Base-by-base conservation (phyloP, 768 basidiomycete species). In the Erythrobasidium yunnanense region DNA sequence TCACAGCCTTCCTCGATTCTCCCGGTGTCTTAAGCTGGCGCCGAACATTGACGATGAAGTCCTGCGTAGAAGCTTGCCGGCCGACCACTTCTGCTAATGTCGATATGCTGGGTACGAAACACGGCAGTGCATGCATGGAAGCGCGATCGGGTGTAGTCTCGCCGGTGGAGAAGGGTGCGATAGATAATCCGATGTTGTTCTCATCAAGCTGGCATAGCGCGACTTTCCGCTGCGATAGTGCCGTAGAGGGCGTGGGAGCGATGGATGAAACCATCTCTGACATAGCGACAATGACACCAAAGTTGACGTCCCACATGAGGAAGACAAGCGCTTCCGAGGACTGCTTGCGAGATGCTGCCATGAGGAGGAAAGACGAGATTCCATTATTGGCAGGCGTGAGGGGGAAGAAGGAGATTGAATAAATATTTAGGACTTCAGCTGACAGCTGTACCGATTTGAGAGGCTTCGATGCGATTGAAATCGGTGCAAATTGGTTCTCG, bases 21-120 rank as follows among this genome's bases (percentile, higher is more conserved):
- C 11, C 38, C 38, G 11, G 11, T 42, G n/a, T 42, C 11, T 42
- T 11, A 11, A 42, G n/a, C 11, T 11, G 38, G n/a, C 38, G 38
- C n/a, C n/a, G 38, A 42, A n/a, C 11, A 42, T 42, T 11, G 11
- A 42, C 11, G n/a, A n/a, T 42, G 38, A 42, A 49, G 17, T 32
- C 47, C 60, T 23, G 20, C 22, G 47, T 63, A 11, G 52, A 18
- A 32, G 60, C 33, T 23, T 47, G 46, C 38, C 33, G 49, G 47
- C 60, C 60, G 2, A 63, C 29, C 4, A 63, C 33, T 23, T 35
- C 38, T n/a, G 60, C 45, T 17, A 63, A 23, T 18, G 8, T 63
- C 20, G 46, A 49, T 7, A 25, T 23, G 2, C 29, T 25, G 3
- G 46, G 46, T 18, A 38, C 33, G 25, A 6, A 15, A 23, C 27